Evolutionary conservation across 495 filamentous ascomycete species (phyloP).

Genomic region (Xylaria intraflava): DNA sequence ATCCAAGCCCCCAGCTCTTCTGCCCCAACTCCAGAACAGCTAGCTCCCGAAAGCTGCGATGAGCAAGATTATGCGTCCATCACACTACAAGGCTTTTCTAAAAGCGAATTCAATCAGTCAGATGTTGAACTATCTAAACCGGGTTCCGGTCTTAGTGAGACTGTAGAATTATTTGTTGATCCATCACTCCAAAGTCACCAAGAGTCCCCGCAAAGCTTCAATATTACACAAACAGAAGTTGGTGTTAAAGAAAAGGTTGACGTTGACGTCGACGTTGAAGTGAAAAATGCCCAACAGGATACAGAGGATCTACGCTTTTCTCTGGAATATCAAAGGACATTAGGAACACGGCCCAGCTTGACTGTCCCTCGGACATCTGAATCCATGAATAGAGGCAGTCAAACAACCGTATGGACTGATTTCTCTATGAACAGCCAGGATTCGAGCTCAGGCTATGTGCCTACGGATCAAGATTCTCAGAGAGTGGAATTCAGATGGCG

Average conservation of each 20-base stretch:
- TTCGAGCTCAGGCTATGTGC: slow-evolving; percentile 25
- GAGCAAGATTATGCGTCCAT: slow-evolving; percentile 7
- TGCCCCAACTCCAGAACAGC: neutral
- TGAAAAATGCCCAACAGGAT: slow-evolving; percentile 4
- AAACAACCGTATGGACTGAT: slow-evolving; percentile 51
- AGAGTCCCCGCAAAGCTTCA: slow-evolving; percentile 11
- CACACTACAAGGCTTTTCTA: slow-evolving; percentile 7
- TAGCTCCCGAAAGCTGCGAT: slow-evolving; percentile 1
- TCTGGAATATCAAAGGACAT: slow-evolving; percentile 21
- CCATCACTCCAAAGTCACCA: slow-evolving; percentile 19
- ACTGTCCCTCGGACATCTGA: slow-evolving; percentile 37
- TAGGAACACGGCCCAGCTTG: slow-evolving; percentile 27
- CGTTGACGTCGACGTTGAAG: slow-evolving; percentile 7
- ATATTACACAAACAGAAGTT: slow-evolving; percentile 2
- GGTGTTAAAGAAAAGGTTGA: too few relatives aligned
- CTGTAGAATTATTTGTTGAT: slow-evolving; percentile 23
- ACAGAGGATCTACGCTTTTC: slow-evolving; percentile 21
- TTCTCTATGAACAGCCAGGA: slow-evolving; percentile 46
- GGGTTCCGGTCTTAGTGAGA: slow-evolving; percentile 22
- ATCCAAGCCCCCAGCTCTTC: neutral
- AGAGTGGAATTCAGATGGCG: slow-evolving; percentile 19
- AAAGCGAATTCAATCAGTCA: slow-evolving; percentile 3
- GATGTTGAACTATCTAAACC: slow-evolving; percentile 16
- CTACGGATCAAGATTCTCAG: slow-evolving; percentile 20
- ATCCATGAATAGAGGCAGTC: slow-evolving; percentile 43